Conservation (phyloP, 2,329 filamentous ascomycete genomes). For the Cryoendolithus antarcticus region DNA sequence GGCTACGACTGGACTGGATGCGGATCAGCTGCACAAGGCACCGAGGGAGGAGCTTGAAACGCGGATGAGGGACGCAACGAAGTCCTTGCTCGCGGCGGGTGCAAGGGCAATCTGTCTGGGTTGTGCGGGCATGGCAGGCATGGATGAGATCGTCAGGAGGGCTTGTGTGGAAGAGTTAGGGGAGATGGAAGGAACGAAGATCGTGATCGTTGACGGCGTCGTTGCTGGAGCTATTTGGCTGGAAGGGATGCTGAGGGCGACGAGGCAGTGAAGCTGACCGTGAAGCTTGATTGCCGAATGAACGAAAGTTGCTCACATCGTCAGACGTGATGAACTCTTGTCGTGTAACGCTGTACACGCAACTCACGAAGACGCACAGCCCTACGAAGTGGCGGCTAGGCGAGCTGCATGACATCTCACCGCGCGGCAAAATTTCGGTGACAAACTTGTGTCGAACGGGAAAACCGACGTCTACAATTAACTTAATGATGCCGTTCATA, state of each 20-base stretch:
- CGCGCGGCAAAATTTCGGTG: too few relatives aligned
- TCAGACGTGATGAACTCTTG: too few relatives aligned
- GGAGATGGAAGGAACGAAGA: slow-evolving; percentile 11
- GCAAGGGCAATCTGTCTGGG: slow-evolving; percentile 60
- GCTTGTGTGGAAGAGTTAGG: slow-evolving; percentile 56
- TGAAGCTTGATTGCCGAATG: too few relatives aligned
- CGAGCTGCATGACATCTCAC: too few relatives aligned
- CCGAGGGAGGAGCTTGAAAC: slow-evolving; percentile 49
- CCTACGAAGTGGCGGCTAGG: too few relatives aligned
- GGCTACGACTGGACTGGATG: slow-evolving; percentile 67
- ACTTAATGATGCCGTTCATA: too few relatives aligned
- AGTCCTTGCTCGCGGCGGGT: slow-evolving; percentile 41
- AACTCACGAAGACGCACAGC: too few relatives aligned
- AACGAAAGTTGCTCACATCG: too few relatives aligned
- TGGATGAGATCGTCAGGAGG: slow-evolving; percentile 62
- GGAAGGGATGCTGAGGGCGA: slow-evolving; percentile 34
- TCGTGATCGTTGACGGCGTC: slow-evolving; percentile 71
- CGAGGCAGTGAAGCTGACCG: not conserved
- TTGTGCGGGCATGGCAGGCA: slow-evolving; percentile 81
- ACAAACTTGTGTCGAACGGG: too few relatives aligned
- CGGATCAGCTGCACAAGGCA: slow-evolving; percentile 64
- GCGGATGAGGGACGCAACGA: slow-evolving; percentile 59
- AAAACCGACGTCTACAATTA: too few relatives aligned
- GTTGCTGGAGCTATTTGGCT: slow-evolving; percentile 55
- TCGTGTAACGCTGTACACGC: too few relatives aligned